Base-by-base conservation (phyloP, 2,329 filamentous ascomycete species). In the Bipolaris bicolor region DNA sequence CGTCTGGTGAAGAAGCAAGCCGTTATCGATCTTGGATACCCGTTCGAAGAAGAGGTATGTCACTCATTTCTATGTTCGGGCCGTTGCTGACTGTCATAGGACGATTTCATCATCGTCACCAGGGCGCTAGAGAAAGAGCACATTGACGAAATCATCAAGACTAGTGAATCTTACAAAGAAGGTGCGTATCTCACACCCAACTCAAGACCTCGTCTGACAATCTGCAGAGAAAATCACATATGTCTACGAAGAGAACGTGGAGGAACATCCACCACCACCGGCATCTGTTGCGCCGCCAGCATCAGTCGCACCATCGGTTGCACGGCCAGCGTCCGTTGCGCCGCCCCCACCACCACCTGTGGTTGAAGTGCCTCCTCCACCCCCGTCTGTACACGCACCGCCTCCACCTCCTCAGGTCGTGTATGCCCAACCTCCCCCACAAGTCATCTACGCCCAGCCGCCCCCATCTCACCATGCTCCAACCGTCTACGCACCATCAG, bases 121-220 rank as follows among this genome's bases (percentile, higher is more conserved):
- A 89, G 91, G 71, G 93, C 94, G 9, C 83, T 98, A 5, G 90
- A 91, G 15, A 93, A 96, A 67, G 87, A 94, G 16, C 92, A 97
- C 67, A 97, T 97, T 62, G 92, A 97, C 66, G 90, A 96, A 69
- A 83, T 97, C 43, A 90, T 97, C 67, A 89, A 87, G 68, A 81
- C 92, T 48, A 96, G 91, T 76, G 90, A 92, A 69, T 87, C 89
- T 31, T 92, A 91, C 77, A 80, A 80, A 71, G 78, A 80, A 49
- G 73, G 80, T 80, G 70, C 52, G 78, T 64, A 45, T 15, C n/a
- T 24, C 10, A 7, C 13, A 3, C 7, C 15, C 3, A 7, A 13
- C 2, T 3, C 5, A 43, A 9, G 15, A 41, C 6, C 15, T 34
- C 11, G 15, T 51, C 60, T 62, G 55, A 62, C 36, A 18, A 18